Conservation (phyloP, 2,329 filamentous ascomycete genomes). For the Hymenoscyphus occultus region DNA sequence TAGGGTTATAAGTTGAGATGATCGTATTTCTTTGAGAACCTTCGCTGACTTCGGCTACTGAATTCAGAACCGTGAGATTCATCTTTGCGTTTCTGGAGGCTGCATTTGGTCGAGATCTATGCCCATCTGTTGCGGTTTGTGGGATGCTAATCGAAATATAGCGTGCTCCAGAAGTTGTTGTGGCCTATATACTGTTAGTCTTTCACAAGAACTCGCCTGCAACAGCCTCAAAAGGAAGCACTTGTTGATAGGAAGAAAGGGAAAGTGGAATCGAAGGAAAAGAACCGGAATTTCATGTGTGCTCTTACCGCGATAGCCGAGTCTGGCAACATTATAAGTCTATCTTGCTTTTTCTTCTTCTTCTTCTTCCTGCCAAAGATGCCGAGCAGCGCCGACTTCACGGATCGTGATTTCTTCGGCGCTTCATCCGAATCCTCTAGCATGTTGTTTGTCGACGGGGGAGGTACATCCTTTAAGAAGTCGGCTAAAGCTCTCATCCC, state of each 20-base stretch:
- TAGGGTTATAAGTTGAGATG: not conserved
- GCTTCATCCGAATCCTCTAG: not conserved
- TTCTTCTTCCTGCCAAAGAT: constrained; percentile 37
- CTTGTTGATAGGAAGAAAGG: not conserved
- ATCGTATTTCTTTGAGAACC: constrained; percentile 18
- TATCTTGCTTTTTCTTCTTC: constrained; percentile 26
- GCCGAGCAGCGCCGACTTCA: constrained; percentile 44
- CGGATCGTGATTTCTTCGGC: constrained; percentile 35
- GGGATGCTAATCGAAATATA: constrained; percentile 63
- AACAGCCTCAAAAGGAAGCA: not conserved
- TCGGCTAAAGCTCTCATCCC: constrained; percentile 4
- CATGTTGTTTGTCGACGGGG: constrained; percentile 8
- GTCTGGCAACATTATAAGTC: constrained; percentile 48
- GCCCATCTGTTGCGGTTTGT: not conserved
- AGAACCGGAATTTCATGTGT: not conserved
- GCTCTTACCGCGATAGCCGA: constrained; percentile 49
- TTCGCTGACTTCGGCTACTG: constrained; percentile 40
- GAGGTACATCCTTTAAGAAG: constrained; percentile 7
- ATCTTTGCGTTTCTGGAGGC: not conserved
- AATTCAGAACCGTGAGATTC: constrained; percentile 29
- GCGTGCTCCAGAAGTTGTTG: constrained; percentile 50
- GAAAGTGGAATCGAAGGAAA: not conserved
- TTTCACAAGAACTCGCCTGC: not conserved
- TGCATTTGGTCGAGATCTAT: constrained; percentile 36
- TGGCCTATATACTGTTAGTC: constrained; percentile 22